Conservation (phyloP, 192 early-diverging fungal species). For the Backusella tuberculispora region DNA sequence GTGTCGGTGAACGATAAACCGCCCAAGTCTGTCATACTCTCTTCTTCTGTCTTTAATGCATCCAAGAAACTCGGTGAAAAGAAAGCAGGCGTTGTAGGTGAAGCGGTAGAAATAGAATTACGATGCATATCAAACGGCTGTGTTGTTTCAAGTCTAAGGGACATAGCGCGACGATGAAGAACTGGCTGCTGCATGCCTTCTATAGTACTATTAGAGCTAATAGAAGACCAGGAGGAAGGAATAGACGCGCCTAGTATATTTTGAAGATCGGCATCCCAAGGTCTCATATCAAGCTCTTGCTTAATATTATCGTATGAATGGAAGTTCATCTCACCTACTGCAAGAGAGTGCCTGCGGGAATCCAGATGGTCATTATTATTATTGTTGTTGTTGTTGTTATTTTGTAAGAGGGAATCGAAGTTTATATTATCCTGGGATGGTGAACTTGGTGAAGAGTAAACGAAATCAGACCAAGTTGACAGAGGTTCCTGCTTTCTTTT, state of each 20-base stretch:
- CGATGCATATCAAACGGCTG: constrained; percentile 3
- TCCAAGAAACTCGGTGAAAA: constrained; percentile 73
- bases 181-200: neutral
- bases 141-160: neutral
- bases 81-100: constrained; percentile 66
- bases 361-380: constrained; percentile 6
- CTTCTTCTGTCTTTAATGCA: constrained; percentile 55
- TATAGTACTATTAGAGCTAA: neutral
- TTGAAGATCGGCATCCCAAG: neutral
- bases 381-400: constrained; percentile 8
- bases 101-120: neutral
- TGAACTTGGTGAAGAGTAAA: constrained; percentile 23
- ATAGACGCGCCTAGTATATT: neutral
- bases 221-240: constrained; percentile 21
- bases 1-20: neutral
- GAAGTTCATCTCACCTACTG: constrained; percentile 32
- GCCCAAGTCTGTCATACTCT: neutral
- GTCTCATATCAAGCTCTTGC: constrained; percentile 8
- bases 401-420: constrained; percentile 1
- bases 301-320: constrained; percentile 5
- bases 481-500: constrained; percentile 19
- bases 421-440: constrained; percentile 20
- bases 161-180: constrained; percentile 13
- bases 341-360: constrained; percentile 33
- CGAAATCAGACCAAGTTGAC: constrained; percentile 29